These are phyloP conservation scores for Umbelopsis vinacea DNA, from an alignment of 192 early-diverging fungal species.

Conservation along the genomic window DNA sequence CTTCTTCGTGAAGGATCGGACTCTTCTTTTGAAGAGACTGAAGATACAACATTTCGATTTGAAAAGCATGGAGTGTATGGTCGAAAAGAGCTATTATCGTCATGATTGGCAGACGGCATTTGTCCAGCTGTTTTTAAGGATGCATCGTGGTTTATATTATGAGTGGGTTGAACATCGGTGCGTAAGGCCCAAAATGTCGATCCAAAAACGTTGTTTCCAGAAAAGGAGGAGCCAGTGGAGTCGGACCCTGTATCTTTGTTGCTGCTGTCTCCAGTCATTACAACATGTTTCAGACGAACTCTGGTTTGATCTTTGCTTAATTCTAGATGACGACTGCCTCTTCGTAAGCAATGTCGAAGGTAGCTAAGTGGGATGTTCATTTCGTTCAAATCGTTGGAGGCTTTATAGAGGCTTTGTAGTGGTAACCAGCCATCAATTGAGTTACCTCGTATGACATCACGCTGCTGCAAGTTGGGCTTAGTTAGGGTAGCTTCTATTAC, in stretches of 20 bases:
- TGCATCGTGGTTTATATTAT: background rate
- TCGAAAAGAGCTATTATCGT: background rate
- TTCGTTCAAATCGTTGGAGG: slow-evolving; percentile 9
- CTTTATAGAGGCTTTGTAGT: background rate
- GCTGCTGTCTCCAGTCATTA: slow-evolving; percentile 4
- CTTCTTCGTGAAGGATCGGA: background rate
- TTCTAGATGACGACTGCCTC: slow-evolving; percentile 10
- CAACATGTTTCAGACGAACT: background rate
- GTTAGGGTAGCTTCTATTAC: slow-evolving; percentile 8
- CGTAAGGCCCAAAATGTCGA: background rate
- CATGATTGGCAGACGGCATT: background rate
- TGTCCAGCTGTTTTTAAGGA: background rate
- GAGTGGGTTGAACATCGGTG: background rate
- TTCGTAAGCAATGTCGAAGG: slow-evolving; percentile 22
- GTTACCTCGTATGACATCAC: background rate
- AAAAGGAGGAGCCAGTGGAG: background rate
- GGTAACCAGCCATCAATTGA: slow-evolving; percentile 14
- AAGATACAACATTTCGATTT: slow-evolving; percentile 8
- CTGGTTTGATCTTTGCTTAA: slow-evolving; percentile 19
- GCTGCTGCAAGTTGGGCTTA: slow-evolving; percentile 8
- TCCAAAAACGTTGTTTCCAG: slow-evolving; percentile 4
- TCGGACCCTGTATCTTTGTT: slow-evolving; percentile 11
- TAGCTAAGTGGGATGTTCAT: slow-evolving; percentile 21
- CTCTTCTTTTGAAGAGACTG: background rate
- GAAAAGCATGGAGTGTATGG: slow-evolving; percentile 13